Percentiles rank a stretch among this genome's conserved stretches.
Conservation (phyloP, 805 yeast genomes). For the Candida jianshihensis region DNA sequence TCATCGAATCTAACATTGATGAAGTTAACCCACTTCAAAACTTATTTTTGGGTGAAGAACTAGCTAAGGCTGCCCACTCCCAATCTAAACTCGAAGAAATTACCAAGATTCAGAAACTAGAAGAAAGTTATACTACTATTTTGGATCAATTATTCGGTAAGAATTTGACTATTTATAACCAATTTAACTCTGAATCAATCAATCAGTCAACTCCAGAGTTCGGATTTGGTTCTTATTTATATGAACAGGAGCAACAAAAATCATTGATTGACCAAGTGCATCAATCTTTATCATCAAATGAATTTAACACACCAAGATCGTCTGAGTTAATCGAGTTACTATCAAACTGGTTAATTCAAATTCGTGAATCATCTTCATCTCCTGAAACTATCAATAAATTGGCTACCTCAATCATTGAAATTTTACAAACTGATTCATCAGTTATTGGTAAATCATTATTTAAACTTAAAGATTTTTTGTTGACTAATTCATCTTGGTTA, state of each 20-base stretch:
- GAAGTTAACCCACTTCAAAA: slow-evolving; percentile 54
- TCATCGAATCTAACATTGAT: slow-evolving; percentile 45
- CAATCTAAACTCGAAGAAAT: slow-evolving; percentile 20
- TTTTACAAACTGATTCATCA: slow-evolving; percentile 35
- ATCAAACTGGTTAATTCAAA: slow-evolving; percentile 63
- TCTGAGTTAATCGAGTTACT: slow-evolving; percentile 46
- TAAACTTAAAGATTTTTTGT: slow-evolving; percentile 35
- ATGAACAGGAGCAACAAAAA: slow-evolving; percentile 43
- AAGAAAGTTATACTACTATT: slow-evolving; percentile 71
- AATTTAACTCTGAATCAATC: slow-evolving; percentile 36
- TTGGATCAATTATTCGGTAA: slow-evolving; percentile 58
- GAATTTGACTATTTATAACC: slow-evolving; percentile 55
- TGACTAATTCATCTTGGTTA: slow-evolving; percentile 61
- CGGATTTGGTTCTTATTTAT: slow-evolving; percentile 75
- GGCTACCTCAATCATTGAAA: slow-evolving; percentile 28
- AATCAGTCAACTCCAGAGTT: slow-evolving; percentile 69
- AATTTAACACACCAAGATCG: slow-evolving; percentile 37
- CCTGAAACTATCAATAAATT: slow-evolving; percentile 25
- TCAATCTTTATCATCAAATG: slow-evolving; percentile 34
- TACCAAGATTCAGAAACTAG: slow-evolving; percentile 46
- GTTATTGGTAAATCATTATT: slow-evolving; percentile 39
- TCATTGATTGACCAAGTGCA: slow-evolving; percentile 39
- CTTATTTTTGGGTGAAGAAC: slow-evolving; percentile 45
- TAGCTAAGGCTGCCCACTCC: slow-evolving; percentile 7
- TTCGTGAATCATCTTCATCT: slow-evolving; percentile 31